Evolutionary conservation across 345 rosid genomes (phyloP).

Genomic region (Brassica nigra): DNA sequence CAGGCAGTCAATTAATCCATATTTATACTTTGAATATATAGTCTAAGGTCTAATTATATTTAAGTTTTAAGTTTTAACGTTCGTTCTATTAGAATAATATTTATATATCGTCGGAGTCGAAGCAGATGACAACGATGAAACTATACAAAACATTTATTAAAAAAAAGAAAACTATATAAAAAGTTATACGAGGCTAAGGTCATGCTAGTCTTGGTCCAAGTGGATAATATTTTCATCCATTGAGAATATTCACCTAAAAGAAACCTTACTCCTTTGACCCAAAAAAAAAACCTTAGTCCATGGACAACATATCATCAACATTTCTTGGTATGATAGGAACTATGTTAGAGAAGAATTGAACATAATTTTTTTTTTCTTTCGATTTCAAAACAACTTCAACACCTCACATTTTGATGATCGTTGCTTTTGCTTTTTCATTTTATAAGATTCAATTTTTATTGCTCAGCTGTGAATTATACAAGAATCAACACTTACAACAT

Average conservation of each 20-base stretch:
- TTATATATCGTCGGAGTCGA: not conserved
- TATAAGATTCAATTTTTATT: not conserved
- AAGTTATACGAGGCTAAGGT: not conserved
- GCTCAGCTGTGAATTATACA: constrained; percentile 16
- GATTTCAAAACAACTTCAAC: not conserved
- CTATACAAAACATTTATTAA: not conserved
- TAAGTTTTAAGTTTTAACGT: not conserved
- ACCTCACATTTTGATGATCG: not conserved
- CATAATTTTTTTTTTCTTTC: not conserved
- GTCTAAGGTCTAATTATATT: not conserved
- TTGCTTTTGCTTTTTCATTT: not conserved
- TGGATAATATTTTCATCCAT: not conserved
- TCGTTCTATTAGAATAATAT: not conserved
- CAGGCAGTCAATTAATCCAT: constrained; percentile 17
- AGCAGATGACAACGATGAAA: constrained; percentile 8
- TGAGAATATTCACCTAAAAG: not conserved
- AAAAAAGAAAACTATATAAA: not conserved
- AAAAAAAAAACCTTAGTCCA: not conserved
- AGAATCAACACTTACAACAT: constrained; percentile 21
- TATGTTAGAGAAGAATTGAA: no score
- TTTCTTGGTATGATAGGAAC: not conserved
- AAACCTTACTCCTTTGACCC: not conserved
- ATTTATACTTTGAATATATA: not conserved
- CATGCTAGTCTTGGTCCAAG: not conserved
- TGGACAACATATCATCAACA: not conserved